A percentile compares a stretch with the other conserved stretches of the same genome.
Conservation (phyloP, 1,139 yeast species). For the Zygosaccharomyces sapae region DNA sequence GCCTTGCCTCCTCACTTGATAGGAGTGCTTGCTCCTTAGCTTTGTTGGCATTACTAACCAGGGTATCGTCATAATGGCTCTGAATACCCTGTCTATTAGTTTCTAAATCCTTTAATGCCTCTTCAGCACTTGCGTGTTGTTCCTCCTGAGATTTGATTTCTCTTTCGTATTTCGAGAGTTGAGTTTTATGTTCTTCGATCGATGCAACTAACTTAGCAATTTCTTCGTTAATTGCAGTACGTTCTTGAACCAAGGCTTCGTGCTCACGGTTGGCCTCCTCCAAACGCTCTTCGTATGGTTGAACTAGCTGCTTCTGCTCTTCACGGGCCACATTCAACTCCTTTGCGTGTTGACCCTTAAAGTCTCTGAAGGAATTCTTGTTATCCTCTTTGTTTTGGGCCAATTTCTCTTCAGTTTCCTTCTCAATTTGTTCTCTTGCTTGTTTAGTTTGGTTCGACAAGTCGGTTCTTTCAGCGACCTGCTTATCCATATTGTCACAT, state of each 20-base stretch:
- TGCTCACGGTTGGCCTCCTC: constrained; percentile 30
- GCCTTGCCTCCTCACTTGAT: constrained; percentile 31
- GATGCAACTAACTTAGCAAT: constrained; percentile 26
- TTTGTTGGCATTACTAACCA: constrained; percentile 25
- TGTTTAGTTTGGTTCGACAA: constrained; percentile 30
- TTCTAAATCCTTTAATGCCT: constrained; percentile 19
- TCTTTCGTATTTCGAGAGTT: constrained; percentile 26
- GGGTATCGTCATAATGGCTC: constrained; percentile 20
- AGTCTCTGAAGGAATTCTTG: constrained; percentile 31
- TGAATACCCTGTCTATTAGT: constrained; percentile 20
- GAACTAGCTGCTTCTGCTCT: constrained; percentile 30
- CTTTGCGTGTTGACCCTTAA: constrained; percentile 38
- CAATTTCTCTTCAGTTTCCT: constrained; percentile 24
- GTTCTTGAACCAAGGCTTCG: constrained; percentile 25
- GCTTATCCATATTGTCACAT: constrained; percentile 28
- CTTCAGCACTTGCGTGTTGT: constrained; percentile 24
- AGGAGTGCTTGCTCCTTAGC: constrained; percentile 32
- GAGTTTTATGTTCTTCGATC: constrained; percentile 27
- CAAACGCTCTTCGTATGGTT: constrained; percentile 30
- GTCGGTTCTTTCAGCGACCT: constrained; percentile 32
- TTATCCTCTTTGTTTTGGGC: constrained; percentile 21
- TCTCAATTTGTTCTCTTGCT: constrained; percentile 28
- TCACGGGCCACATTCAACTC: constrained; percentile 30
- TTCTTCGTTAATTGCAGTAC: constrained; percentile 25
- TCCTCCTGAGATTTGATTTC: constrained; percentile 25